phyloP scores from a whole-genome alignment of 129 eudicot genomes.

The Helianthus annuus region HanXRQr2.0-SUNRISE NC_035434.2:169123045-169123544 shows the following conservation, averaged over 20 bases:
- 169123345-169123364: background rate
- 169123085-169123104: conserved; percentile 74
- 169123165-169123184: background rate
- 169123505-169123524: conserved; percentile 37
- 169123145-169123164: background rate
- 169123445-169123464: background rate
- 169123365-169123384: background rate
- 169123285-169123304: conserved; percentile 17
- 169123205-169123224: conserved; percentile 88
- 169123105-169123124: too few species aligned
- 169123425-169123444: background rate
- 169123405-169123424: background rate
- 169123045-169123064: conserved; percentile 89
- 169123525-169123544: conserved; percentile 90
- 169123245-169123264: conserved; percentile 97
- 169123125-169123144: background rate
- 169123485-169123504: too few species aligned
- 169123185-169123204: conserved; percentile 69
- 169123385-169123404: background rate
- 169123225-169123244: conserved; percentile 89
- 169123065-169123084: conserved; percentile 81
- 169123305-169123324: conserved; percentile 6
- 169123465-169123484: conserved; percentile 5
- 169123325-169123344: background rate
- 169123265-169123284: conserved; percentile 61